Evolutionary conservation across 2,329 filamentous ascomycete genomes (phyloP).

Genomic region (Hypoxylon sp.): DNA sequence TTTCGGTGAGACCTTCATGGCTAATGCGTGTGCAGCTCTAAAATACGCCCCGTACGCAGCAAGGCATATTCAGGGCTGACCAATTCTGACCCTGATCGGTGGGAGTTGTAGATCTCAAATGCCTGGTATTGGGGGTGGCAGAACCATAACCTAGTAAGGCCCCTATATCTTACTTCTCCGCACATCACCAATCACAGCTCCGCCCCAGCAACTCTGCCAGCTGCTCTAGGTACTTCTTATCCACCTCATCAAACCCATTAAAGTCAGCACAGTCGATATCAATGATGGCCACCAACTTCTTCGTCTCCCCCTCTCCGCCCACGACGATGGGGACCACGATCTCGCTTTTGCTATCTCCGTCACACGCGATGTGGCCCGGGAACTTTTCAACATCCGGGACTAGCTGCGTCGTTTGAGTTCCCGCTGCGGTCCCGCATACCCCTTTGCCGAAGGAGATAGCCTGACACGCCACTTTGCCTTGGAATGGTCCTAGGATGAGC

Average conservation of each 20-base stretch:
- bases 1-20: neutral
- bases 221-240: constrained; percentile 75
- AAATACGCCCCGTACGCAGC: neutral
- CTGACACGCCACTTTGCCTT: constrained; percentile 85
- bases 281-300: constrained; percentile 78
- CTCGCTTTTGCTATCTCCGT: constrained; percentile 81
- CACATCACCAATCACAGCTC: constrained; percentile 74
- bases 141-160: constrained; percentile 3
- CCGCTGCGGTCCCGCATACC: constrained; percentile 81
- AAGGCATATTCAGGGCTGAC: constrained; percentile 6
- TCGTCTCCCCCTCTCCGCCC: constrained; percentile 48
- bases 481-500: constrained; percentile 84
- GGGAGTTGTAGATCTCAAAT: neutral
- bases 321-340: constrained; percentile 82
- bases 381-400: constrained; percentile 80
- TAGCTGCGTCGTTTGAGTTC: constrained; percentile 73
- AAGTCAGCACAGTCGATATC: constrained; percentile 81
- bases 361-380: constrained; percentile 86
- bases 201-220: constrained; percentile 72
- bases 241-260: constrained; percentile 78
- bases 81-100: neutral
- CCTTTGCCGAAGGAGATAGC: constrained; percentile 80
- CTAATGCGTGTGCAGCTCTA: neutral
- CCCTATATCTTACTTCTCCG: neutral
- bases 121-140: constrained; percentile 4